Conservation (phyloP, 345 rosid species). For the Turnera subulata region DNA sequence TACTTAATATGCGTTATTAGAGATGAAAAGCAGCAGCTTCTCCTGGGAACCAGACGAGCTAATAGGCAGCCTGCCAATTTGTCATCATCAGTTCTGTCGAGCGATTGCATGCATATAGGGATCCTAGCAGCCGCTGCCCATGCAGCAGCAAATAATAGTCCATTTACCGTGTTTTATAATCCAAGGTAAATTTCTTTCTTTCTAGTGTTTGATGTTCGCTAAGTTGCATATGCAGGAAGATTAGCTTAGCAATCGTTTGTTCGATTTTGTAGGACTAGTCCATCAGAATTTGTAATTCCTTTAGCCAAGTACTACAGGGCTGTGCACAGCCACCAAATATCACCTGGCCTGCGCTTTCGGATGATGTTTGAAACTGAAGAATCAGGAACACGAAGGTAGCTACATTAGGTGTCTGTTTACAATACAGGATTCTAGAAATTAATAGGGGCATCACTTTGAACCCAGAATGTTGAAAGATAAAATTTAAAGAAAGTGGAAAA, state of each 20-base stretch:
- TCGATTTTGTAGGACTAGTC: constrained; percentile 69
- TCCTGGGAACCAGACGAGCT: constrained; percentile 76
- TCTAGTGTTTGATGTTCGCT: background rate
- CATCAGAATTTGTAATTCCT: constrained; percentile 94
- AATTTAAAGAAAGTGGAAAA: background rate
- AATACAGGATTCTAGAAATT: no score
- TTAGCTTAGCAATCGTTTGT: constrained; percentile 5
- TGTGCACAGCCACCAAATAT: constrained; percentile 62
- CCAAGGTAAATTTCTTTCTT: constrained; percentile 49
- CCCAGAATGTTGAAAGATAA: background rate
- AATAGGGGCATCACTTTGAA: no score
- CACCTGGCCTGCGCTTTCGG: constrained; percentile 88
- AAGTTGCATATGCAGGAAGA: background rate
- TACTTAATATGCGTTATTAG: constrained; percentile 33
- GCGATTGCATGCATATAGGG: constrained; percentile 98
- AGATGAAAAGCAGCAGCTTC: constrained; percentile 86
- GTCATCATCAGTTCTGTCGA: constrained; percentile 85
- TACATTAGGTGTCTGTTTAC: background rate
- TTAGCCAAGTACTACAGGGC: constrained; percentile 90
- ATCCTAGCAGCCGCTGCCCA: constrained; percentile 97
- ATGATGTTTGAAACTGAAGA: constrained; percentile 99
- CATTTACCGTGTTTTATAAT: constrained; percentile 82
- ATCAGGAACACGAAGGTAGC: constrained; percentile 71
- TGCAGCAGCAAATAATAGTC: constrained; percentile 93
- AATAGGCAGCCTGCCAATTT: constrained; percentile 78